Evolutionary conservation across 1,139 yeast species (phyloP).

Genomic region (Hyphopichia buzzinii): DNA sequence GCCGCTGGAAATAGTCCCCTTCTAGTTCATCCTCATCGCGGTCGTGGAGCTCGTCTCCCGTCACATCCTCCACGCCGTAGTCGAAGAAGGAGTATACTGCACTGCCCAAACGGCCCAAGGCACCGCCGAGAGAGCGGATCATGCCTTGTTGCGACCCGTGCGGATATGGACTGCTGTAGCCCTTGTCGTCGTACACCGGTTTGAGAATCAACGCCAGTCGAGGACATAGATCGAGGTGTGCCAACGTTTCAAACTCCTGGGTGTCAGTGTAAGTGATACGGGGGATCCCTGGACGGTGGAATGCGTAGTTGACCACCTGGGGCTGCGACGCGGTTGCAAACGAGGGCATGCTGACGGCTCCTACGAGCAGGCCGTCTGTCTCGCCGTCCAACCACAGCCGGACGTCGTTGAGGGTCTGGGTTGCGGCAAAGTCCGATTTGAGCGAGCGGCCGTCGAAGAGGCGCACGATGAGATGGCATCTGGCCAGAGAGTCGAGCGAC

Average conservation of each 20-base stretch:
- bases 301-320: conserved; percentile 35
- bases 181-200: conserved; percentile 41
- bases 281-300: conserved; percentile 38
- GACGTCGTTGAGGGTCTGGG: conserved; percentile 50
- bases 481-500: not conserved
- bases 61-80: conserved; percentile 30
- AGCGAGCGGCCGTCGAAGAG: conserved; percentile 55
- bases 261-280: conserved; percentile 40
- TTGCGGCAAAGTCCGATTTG: conserved; percentile 37
- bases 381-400: conserved; percentile 61
- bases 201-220: conserved; percentile 66
- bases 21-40: not conserved
- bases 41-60: not conserved
- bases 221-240: conserved; percentile 54
- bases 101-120: conserved; percentile 19
- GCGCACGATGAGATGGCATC: conserved; percentile 49
- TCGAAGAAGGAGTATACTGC: conserved; percentile 45
- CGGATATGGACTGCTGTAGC: conserved; percentile 14
- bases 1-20: not conserved
- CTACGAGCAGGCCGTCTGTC: conserved; percentile 36
- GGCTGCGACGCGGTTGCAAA: conserved; percentile 35
- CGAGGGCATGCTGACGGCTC: conserved; percentile 29
- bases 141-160: conserved; percentile 14
- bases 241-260: conserved; percentile 52
- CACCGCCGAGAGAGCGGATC: conserved; percentile 13